Evolutionary conservation across 495 filamentous ascomycete genomes (phyloP), one percentile per base, ranked within the genome.

Genomic region (Penicillium coprophilum): DNA sequence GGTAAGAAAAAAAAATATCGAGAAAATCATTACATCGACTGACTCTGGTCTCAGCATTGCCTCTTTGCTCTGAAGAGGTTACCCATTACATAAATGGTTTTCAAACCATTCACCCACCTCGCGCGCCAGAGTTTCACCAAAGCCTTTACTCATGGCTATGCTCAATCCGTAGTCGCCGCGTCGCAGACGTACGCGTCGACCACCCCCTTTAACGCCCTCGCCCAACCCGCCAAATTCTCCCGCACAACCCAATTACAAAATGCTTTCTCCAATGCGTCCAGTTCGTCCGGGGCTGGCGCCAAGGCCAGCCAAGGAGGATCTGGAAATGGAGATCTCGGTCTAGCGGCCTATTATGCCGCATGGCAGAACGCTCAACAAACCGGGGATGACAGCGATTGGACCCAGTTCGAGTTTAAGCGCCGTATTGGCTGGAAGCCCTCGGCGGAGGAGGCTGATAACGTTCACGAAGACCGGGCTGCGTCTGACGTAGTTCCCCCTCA

Each of bases 71-170:
- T 76, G 75, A 80, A 77, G 75, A 75, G 77, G 71, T 80, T 70
- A 57, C 73, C 74, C 59, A 70, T 79, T 61, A 79, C 74, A 86
- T 87, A 86, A 89, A 91, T 91, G 87, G 86, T 90, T 65, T 87
- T 90, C 74, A 89, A 89, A 70, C 80, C 82, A 64, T 85, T 88
- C 63, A 83, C 92, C 79, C 89, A 91, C 76, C 87, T 97, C 82
- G 90, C 95, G 84, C 94, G 95, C 76, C 90, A 92, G 79, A 93
- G 89, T 85, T 87, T 96, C 69, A 83, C 89, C 62, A 97, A 97
- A 82, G 88, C 91, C 72, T 87, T 97, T 72, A 92, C 91, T 70
- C 91, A 96, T 83, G 93, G 92, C 75, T 97, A 96, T 81, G 90
- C 91, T 71, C 93, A 97, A 71, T 95, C 93, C 61, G 86, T 98